Percentiles rank a stretch among this genome's conserved stretches.
Conservation (phyloP, 2,329 filamentous ascomycete genomes). For the Fulvia fulva region DNA sequence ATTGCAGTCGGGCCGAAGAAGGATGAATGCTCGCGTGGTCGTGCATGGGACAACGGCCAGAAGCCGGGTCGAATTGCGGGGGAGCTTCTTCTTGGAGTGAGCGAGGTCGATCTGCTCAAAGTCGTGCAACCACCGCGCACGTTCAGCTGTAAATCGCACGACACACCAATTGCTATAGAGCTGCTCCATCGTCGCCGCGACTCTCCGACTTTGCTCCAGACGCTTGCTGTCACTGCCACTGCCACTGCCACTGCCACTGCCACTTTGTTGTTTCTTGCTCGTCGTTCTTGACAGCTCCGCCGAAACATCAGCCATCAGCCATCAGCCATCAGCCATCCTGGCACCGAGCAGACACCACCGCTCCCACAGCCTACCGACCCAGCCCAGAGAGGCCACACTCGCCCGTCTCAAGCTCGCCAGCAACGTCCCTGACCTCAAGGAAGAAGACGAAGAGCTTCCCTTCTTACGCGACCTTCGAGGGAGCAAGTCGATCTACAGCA, state of each 20-base stretch:
- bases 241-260: not conserved
- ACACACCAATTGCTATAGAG: not conserved
- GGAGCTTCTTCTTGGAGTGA: not conserved
- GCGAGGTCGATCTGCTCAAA: not conserved
- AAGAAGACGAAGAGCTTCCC: constrained; percentile 24
- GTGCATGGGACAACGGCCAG: not conserved
- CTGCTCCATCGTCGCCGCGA: not conserved
- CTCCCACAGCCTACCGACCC: constrained; percentile 6
- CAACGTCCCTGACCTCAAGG: not conserved
- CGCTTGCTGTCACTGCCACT: constrained; percentile 1
- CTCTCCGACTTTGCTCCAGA: constrained; percentile 1
- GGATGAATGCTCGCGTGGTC: not conserved
- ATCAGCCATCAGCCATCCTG: constrained; percentile 1
- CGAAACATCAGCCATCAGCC: not conserved
- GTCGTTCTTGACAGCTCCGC: not conserved
- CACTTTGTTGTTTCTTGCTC: not conserved
- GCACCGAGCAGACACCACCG: constrained; percentile 4
- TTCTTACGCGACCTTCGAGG: constrained; percentile 30
- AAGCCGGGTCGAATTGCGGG: not conserved
- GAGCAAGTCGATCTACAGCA: constrained; percentile 13
- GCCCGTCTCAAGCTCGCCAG: not conserved
- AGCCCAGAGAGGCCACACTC: constrained; percentile 7
- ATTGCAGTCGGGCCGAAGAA: not conserved
- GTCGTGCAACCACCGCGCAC: not conserved
- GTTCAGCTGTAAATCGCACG: not conserved